phyloP scores from a whole-genome alignment of 148 eudicot genomes.

The Rhododendron ovatum region DNA sequence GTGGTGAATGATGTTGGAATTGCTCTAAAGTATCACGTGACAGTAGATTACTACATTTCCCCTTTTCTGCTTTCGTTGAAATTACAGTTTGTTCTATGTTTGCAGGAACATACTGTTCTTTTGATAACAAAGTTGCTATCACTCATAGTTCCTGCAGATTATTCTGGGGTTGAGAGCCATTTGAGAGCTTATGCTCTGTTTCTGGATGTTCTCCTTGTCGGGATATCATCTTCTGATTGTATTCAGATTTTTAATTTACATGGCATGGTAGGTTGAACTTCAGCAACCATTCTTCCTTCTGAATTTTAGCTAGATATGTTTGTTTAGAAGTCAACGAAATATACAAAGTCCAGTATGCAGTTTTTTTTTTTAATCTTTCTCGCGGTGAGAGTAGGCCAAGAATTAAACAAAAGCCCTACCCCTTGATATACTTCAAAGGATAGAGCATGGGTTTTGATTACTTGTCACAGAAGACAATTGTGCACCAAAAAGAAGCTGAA shows the following conservation, averaged over 20 bases:
- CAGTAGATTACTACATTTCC: neutral
- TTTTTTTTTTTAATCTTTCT: neutral
- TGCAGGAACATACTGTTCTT: slow-evolving; percentile 75
- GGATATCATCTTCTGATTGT: slow-evolving; percentile 70
- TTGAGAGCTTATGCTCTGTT: slow-evolving; percentile 63
- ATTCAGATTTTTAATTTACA: slow-evolving; percentile 90
- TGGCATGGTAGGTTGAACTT: slow-evolving; percentile 64
- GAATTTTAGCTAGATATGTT: slow-evolving; percentile 6
- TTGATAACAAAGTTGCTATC: slow-evolving; percentile 71
- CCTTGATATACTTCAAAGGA: neutral
- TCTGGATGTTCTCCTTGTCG: slow-evolving; percentile 76
- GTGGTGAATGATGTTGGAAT: slow-evolving; percentile 3
- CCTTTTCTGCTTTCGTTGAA: neutral
- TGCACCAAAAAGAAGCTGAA: neutral
- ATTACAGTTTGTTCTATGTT: slow-evolving; percentile 11
- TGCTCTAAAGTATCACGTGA: neutral
- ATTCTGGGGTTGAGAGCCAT: slow-evolving; percentile 74
- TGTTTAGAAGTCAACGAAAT: neutral
- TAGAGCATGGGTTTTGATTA: neutral
- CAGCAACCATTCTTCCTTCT: neutral
- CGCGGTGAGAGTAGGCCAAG: neutral
- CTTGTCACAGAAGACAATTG: neutral
- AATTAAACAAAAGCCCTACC: neutral
- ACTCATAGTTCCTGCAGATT: slow-evolving; percentile 63
- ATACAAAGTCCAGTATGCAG: neutral